Evolutionary conservation across 352 stramenopile species (phyloP), one percentile per base, ranked within the genome.

Genomic region (Ophiocytium majus): DNA sequence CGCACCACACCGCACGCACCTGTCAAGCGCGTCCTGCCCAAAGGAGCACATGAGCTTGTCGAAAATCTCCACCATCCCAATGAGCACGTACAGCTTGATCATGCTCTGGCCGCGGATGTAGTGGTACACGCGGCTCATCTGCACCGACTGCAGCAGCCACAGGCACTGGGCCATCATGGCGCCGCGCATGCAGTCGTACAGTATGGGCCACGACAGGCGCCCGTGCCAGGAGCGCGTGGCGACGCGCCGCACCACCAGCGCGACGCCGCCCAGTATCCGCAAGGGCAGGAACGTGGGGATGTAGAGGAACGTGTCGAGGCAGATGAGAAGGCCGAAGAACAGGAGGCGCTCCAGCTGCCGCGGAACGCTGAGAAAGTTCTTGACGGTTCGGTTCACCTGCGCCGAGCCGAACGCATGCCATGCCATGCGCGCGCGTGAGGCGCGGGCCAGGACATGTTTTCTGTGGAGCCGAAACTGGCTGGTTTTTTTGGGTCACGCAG

Each of bases 71-170:
- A 99, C 95, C 91, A 99, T 99, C 10, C 95, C 97, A 86, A 98
- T 98, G 35, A 99, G 88, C 63, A 99, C 95, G 89, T 99, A 99
- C 0, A 99, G 92, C 89, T 99, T 99, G 82, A 99, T 97, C 93
- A 98, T 98, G 19, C 94, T 94, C 84, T 91, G 89, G n/a, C 95
- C 95, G 23, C 96, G 92, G 87, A 99, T 99, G 85, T 95, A 97
- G 91, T 99, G 97, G 91, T 99, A 99, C 0, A 99, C 92, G n/a
- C 95, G 93, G 28, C 94, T 97, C 91, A 99, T 98, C 71, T 97
- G 96, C 31, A 98, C 93, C 1, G 93, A 91, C 75, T 91, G 91
- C 10, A 98, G 86, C 36, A 94, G 90, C 0, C 78, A 89, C 9
- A 93, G 94, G n/a, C 91, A 91, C 0, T 96, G 91, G 0, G 91